Conservation (phyloP, 495 filamentous ascomycete species). For the Gamarada debralockiae region DNA sequence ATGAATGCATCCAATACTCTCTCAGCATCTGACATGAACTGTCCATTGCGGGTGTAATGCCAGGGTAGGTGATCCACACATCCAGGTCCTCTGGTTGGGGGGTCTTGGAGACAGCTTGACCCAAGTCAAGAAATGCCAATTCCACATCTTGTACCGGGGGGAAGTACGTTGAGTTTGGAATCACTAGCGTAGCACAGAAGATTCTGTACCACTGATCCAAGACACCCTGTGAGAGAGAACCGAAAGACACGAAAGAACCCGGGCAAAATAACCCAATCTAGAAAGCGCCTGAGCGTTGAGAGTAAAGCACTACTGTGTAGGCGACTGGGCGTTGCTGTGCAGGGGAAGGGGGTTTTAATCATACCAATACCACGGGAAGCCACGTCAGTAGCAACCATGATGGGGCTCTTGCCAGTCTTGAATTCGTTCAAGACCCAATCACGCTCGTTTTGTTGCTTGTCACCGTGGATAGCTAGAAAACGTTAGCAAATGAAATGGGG, state of each 20-base stretch:
- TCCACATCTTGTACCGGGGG: slow-evolving; percentile 67
- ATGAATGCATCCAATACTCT: slow-evolving; percentile 31
- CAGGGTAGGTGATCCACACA: slow-evolving; percentile 47
- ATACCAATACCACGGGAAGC: slow-evolving; percentile 99
- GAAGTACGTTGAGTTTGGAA: slow-evolving; percentile 72
- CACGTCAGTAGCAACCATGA: slow-evolving; percentile 98
- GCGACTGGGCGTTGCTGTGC: slow-evolving; percentile 62
- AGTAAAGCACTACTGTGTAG: slow-evolving; percentile 83
- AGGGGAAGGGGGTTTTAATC: slow-evolving; percentile 59
- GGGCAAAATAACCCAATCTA: slow-evolving; percentile 79
- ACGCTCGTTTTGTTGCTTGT: slow-evolving; percentile 99
- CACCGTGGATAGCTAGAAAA: slow-evolving; percentile 82
- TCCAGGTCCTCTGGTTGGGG: slow-evolving; percentile 64
- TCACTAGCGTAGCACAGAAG: slow-evolving; percentile 59
- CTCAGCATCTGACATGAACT: slow-evolving; percentile 25
- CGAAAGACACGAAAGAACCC: slow-evolving; percentile 75
- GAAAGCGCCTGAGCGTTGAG: slow-evolving; percentile 74
- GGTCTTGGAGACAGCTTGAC: slow-evolving; percentile 58
- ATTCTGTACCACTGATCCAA: slow-evolving; percentile 83
- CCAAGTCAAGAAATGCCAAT: slow-evolving; percentile 68
- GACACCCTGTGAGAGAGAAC: slow-evolving; percentile 72
- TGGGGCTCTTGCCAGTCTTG: slow-evolving; percentile 92
- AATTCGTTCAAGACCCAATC: slow-evolving; percentile 99
- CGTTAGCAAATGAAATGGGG: slow-evolving; percentile 38
- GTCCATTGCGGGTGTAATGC: slow-evolving; percentile 37